These are phyloP conservation scores for Cicer pinnatifidum DNA, from an alignment of 306 rosid species.

Conservation along the genomic window DNA sequence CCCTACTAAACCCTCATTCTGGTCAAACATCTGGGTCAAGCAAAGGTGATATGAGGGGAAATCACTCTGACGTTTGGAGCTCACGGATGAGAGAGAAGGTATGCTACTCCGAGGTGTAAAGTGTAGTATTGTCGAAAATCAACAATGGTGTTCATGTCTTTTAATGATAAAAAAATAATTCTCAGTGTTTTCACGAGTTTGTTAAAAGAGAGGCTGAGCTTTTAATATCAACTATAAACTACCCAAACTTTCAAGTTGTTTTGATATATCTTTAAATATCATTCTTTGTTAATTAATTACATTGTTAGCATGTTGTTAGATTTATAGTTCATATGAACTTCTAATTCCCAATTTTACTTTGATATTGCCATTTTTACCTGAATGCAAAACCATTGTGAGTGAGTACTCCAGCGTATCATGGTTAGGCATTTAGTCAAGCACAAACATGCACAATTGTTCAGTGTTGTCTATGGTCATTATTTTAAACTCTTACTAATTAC, in stretches of 20 bases:
- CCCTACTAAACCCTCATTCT: slow-evolving; percentile 64
- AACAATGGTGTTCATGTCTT: slow-evolving; percentile 2
- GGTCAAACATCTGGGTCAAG: slow-evolving; percentile 62
- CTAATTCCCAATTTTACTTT: background rate
- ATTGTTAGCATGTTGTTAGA: background rate
- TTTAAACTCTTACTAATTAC: slow-evolving; percentile 13
- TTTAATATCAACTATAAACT: slow-evolving; percentile 27
- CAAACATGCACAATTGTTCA: slow-evolving; percentile 2
- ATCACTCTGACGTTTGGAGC: slow-evolving; percentile 79
- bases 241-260: slow-evolving; percentile 14
- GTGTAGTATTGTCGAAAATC: slow-evolving; percentile 20
- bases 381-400: slow-evolving; percentile 26
- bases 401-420: background rate
- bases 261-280: slow-evolving; percentile 25
- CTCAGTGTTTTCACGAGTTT: slow-evolving; percentile 5
- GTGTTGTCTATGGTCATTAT: slow-evolving; percentile 8
- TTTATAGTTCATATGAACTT: slow-evolving; percentile 15
- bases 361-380: background rate
- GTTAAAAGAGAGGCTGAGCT: slow-evolving; percentile 17
- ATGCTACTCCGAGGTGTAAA: slow-evolving; percentile 40
- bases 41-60: slow-evolving; percentile 60
- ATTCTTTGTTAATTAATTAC: background rate
- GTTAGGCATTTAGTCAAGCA: slow-evolving; percentile 14
- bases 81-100: slow-evolving; percentile 89
- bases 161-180: slow-evolving; percentile 13